These are phyloP conservation scores for Claviceps citrina DNA, from an alignment of 2,329 filamentous ascomycete species.

Conservation along the genomic window DNA sequence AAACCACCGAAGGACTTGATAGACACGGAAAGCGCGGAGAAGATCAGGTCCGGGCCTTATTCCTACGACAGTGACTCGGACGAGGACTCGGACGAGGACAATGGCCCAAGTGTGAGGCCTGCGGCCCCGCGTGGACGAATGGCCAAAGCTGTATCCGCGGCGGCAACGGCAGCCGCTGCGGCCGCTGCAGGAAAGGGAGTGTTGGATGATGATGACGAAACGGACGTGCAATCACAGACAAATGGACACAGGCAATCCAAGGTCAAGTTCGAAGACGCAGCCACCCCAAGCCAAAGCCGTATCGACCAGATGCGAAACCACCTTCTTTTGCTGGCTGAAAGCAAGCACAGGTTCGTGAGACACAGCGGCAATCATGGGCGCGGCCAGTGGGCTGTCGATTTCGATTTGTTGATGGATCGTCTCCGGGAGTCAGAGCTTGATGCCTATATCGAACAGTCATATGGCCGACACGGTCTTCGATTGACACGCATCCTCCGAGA, in stretches of 20 bases:
- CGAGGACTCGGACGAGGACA: constrained; percentile 19
- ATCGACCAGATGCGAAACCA: constrained; percentile 53
- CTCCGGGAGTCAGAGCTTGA: constrained; percentile 70
- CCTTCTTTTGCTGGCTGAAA: constrained; percentile 55
- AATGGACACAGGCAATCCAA: constrained; percentile 24
- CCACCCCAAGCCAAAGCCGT: constrained; percentile 27
- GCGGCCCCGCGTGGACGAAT: constrained; percentile 4
- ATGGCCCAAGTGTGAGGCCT: constrained; percentile 1
- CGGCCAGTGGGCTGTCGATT: constrained; percentile 73
- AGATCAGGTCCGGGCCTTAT: constrained; percentile 25
- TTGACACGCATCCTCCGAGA: constrained; percentile 73
- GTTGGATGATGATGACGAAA: constrained; percentile 16
- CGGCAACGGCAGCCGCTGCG: not conserved
- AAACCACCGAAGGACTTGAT: constrained; percentile 33
- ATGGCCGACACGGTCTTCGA: constrained; percentile 62
- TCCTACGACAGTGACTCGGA: constrained; percentile 20
- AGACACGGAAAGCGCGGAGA: constrained; percentile 32
- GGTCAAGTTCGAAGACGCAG: constrained; percentile 37
- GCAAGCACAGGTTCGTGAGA: constrained; percentile 51
- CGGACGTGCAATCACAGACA: constrained; percentile 14
- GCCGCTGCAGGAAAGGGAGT: constrained; percentile 7
- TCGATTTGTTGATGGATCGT: constrained; percentile 52
- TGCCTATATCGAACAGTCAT: constrained; percentile 61
- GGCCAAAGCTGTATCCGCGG: constrained; percentile 5
- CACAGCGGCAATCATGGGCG: constrained; percentile 47